Evolutionary conservation across 2,329 filamentous ascomycete species (phyloP), one percentile per base, ranked within the genome.

Genomic region (Kalmusia sp.): DNA sequence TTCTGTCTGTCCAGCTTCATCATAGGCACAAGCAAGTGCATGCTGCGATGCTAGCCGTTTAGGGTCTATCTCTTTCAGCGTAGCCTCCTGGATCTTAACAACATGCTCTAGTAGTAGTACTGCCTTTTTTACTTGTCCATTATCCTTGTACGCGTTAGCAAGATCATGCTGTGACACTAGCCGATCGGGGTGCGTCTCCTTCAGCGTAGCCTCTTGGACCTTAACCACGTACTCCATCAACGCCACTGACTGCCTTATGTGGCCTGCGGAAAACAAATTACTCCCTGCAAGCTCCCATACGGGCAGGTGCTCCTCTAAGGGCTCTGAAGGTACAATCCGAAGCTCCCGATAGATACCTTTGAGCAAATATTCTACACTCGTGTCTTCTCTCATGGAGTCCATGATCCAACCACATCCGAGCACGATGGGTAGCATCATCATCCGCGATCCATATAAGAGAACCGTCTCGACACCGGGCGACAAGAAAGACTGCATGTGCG

Each of bases 71-170:
- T 19, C 34, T 21, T n/a, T 12, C 6, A 38, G 54, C 37, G 33
- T 52, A 43, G 28, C 39, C 34, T 51, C 22, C 8, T 15, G 21
- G 6, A 54, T 55, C 14, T 27, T 51, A 5, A 48, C 35, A 11
- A 59, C 11, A 14, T 48, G 55, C 38, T 58, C 54, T 19, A 38
- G 39, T 15, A 61, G 37, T 14, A 55, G 56, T 6, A 22, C 38
- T n/a, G 3, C 30, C 5, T 50, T 50, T 12, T 58, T 56, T 38
- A 40, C 25, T 6, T 15, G 44, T 57, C 41, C 4, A 61, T n/a
- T 11, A 59, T 51, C 12, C 61, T 54, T 12, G 50, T 37, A 14
- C 40, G 55, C 15, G 51, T 55, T 35, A 59, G 39, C 47, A 51
- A 55, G 52, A 19, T 6, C 30, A 30, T 54, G 51, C 46, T 54